Percentiles rank a stretch among this genome's conserved stretches.
Evolutionary conservation across 2,329 filamentous ascomycete species (phyloP).

Genomic region (Cordyceps militaris): DNA sequence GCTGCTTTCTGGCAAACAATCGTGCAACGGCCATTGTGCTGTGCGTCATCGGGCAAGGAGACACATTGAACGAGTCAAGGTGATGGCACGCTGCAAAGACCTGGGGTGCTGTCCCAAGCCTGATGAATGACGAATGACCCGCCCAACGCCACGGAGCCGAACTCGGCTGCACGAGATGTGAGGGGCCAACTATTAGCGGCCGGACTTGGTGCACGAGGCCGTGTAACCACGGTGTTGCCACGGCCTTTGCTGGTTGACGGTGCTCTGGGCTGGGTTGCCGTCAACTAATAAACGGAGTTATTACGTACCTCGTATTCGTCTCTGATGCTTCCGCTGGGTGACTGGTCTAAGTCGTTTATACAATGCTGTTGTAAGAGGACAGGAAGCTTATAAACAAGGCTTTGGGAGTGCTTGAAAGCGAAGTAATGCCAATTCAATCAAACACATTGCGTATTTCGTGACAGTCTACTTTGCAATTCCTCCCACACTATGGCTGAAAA

Average conservation of each 20-base stretch:
- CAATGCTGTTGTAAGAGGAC: neutral
- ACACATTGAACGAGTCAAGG: no score
- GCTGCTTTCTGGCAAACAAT: neutral
- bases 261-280: neutral
- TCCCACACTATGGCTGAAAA: conserved; percentile 9
- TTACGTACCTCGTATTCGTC: neutral
- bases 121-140: no score
- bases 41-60: neutral
- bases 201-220: neutral
- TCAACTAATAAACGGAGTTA: neutral
- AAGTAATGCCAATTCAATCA: neutral
- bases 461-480: neutral
- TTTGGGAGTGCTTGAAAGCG: neutral
- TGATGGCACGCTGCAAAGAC: no score
- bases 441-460: neutral
- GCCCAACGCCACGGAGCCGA: neutral
- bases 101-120: no score
- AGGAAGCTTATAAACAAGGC: neutral
- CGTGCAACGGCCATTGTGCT: neutral
- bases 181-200: neutral
- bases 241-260: neutral
- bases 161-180: conserved; percentile 1
- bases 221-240: neutral
- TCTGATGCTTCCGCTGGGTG: neutral
- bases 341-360: neutral